These are phyloP conservation scores for Metarhizium anisopliae DNA, from an alignment of 2,329 filamentous ascomycete genomes.

Conservation along the genomic window DNA sequence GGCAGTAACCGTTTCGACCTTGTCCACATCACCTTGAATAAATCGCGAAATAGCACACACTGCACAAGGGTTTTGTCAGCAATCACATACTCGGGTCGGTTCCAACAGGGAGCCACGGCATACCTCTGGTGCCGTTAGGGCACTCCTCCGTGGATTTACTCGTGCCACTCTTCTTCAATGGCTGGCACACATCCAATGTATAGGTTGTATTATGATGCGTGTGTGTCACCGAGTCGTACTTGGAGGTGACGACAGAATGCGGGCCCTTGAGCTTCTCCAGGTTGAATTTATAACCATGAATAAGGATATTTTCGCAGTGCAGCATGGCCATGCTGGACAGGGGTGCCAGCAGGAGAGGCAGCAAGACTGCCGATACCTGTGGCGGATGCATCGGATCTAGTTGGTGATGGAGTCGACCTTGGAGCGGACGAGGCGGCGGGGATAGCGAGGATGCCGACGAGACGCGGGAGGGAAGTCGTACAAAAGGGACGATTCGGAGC, in stretches of 20 bases:
- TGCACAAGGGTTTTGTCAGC: constrained; percentile 19
- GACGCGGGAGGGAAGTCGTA: background rate
- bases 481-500: background rate
- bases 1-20: constrained; percentile 51
- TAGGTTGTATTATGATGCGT: constrained; percentile 63
- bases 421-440: background rate
- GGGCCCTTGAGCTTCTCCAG: constrained; percentile 55
- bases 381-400: constrained; percentile 29
- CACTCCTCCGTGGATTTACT: constrained; percentile 51
- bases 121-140: constrained; percentile 60
- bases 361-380: constrained; percentile 25
- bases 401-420: background rate
- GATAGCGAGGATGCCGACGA: background rate
- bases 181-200: constrained; percentile 67
- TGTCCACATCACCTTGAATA: constrained; percentile 39
- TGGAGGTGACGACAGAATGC: constrained; percentile 56
- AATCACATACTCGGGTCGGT: background rate
- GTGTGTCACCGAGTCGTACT: constrained; percentile 41
- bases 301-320: constrained; percentile 52
- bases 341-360: constrained; percentile 28
- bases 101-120: constrained; percentile 9
- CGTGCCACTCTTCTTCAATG: constrained; percentile 53
- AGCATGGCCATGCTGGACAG: constrained; percentile 39
- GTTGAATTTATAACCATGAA: constrained; percentile 54
- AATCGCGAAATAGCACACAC: constrained; percentile 67